phyloP scores from a whole-genome alignment of 129 eudicot species.

The Chrysanthemum lavandulifolium region DNA sequence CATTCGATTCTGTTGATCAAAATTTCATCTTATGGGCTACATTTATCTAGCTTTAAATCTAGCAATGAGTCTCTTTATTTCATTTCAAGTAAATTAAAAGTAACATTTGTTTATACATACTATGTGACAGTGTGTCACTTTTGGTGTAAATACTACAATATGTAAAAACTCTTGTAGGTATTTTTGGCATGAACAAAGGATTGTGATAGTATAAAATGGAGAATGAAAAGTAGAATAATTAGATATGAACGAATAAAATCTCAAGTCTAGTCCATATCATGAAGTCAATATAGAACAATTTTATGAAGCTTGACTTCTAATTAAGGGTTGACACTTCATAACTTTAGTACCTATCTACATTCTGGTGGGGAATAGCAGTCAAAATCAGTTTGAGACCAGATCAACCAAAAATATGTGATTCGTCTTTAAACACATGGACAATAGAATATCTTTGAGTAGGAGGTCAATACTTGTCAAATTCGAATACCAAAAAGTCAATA shows the following conservation, averaged over 20 bases:
- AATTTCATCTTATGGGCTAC: constrained; percentile 15
- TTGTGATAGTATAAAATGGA: background rate
- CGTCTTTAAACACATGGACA: constrained; percentile 25
- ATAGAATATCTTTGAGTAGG: constrained; percentile 23
- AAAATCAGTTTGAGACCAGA: constrained; percentile 15
- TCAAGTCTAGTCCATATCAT: background rate
- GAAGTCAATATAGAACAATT: constrained; percentile 33
- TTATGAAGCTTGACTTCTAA: constrained; percentile 28
- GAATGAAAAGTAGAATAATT: background rate
- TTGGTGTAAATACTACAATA: too few relatives aligned
- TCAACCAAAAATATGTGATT: constrained; percentile 22
- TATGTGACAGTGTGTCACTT: too few relatives aligned
- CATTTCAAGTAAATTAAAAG: too few relatives aligned
- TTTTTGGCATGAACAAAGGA: too few relatives aligned
- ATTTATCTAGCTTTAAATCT: background rate
- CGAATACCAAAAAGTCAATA: constrained; percentile 27
- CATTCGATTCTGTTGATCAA: constrained; percentile 21
- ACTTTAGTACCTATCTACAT: constrained; percentile 5
- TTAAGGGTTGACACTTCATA: constrained; percentile 23
- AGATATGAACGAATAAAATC: constrained; percentile 16
- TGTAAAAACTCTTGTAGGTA: too few relatives aligned
- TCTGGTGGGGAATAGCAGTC: constrained; percentile 17
- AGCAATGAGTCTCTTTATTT: too few relatives aligned
- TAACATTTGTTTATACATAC: too few relatives aligned
- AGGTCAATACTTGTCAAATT: constrained; percentile 32